Base-by-base conservation (phyloP, 2,329 filamentous ascomycete species). In the Sclerotinia glacialis region DNA sequence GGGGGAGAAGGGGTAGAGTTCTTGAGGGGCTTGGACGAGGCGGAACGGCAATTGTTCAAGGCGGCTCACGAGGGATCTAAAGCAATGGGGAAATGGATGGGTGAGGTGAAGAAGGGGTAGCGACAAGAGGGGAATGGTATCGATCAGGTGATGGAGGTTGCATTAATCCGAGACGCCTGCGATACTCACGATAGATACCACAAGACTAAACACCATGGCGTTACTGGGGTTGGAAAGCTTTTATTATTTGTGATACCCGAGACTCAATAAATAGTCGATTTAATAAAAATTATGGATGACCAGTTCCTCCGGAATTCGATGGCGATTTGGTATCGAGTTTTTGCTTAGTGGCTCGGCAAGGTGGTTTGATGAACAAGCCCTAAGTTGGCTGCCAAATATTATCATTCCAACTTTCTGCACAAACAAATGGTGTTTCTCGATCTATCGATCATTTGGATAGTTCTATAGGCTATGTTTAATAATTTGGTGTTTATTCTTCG, bases 21-120 rank as follows among this genome's bases (percentile, higher is more conserved):
- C 73, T 80, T 97, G 73, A 83, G 91, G 40, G 93, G 93, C 0
- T 78, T 99, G 66, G 95, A 98, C 74, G 93, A 98, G 80, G 93
- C 88, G 78, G 95, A 99, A 80, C 85, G 93, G 72, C 84, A 84
- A 68, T 71, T 94, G 70, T 94, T 94, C 75, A 84, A 89, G 55
- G 86, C 85, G 67, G 87, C 88, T 0, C 91, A 93, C 75, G 89
- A 93, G 70, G 89, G 89, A 21, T 83, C 87, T 2, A 93, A 89
- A 77, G 81, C 84, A 9, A 84, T 86, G 42, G 89, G 88, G 71
- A 83, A 87, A 70, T 93, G 90, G 88, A 85, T 89, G 73, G 88
- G 72, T 21, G 74, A 76, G 67, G 69, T 72, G 65, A 76, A 75
- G 69, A 77, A 76, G 66, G 70, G 66, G 2, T 76, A 65, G 72